Evolutionary conservation across 805 yeast species (phyloP).

Genomic region (Yarrowia sp.): DNA sequence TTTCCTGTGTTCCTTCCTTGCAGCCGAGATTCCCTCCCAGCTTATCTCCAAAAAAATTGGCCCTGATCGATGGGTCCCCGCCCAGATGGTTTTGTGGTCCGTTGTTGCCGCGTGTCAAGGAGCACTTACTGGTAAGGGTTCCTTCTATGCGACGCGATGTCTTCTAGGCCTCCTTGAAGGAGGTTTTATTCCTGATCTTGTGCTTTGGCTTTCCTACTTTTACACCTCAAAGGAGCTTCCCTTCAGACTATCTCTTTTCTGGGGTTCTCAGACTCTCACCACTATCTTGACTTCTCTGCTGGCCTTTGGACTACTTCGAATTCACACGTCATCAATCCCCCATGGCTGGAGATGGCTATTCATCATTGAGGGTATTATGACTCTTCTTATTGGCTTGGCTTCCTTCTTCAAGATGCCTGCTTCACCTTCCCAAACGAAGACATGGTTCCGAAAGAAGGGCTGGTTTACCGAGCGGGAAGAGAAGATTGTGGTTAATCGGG

Average conservation of each 20-base stretch:
- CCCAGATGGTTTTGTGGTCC: conserved; percentile 65
- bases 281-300: conserved; percentile 56
- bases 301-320: conserved; percentile 61
- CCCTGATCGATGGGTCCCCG: conserved; percentile 69
- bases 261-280: conserved; percentile 61
- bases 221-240: conserved; percentile 66
- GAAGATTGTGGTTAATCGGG: conserved; percentile 63
- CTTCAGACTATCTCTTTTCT: conserved; percentile 64
- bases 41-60: conserved; percentile 68
- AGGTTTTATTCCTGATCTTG: conserved; percentile 71
- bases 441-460: conserved; percentile 58
- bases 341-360: conserved; percentile 72
- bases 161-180: conserved; percentile 66
- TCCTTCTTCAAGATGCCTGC: conserved; percentile 62
- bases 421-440: conserved; percentile 59
- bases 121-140: conserved; percentile 52
- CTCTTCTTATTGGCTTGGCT: conserved; percentile 60
- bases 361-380: conserved; percentile 65
- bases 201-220: conserved; percentile 70
- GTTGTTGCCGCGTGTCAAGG: conserved; percentile 62
- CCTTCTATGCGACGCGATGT: conserved; percentile 59
- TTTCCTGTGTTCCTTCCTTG: conserved; percentile 60
- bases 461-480: conserved; percentile 63
- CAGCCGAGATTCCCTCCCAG: conserved; percentile 74
- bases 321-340: conserved; percentile 40